Percentiles rank a stretch among this genome's conserved stretches.
These are phyloP conservation scores for Phytopythium helicoides DNA, from an alignment of 352 stramenopile genomes.

Conservation along the genomic window DNA sequence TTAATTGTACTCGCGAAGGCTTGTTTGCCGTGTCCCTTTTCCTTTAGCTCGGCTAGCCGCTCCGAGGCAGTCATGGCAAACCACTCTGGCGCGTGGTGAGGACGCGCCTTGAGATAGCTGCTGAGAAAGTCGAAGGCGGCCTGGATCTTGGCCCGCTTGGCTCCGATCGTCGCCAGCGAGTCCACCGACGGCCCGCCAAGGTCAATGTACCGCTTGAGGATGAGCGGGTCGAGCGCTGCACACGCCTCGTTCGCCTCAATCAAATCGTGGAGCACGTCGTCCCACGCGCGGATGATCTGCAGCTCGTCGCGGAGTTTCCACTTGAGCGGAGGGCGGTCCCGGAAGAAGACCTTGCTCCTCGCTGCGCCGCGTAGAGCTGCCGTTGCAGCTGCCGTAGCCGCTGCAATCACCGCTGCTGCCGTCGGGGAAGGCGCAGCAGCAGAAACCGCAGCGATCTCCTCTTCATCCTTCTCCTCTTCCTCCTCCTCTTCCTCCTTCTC, in stretches of 20 bases:
- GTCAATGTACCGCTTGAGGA: slow-evolving; percentile 34
- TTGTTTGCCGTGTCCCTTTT: slow-evolving; percentile 24
- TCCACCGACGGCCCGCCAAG: slow-evolving; percentile 13
- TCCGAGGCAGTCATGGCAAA: slow-evolving; percentile 32
- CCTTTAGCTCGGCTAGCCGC: slow-evolving; percentile 30
- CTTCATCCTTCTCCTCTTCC: too few relatives aligned
- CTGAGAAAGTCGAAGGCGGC: slow-evolving; percentile 29
- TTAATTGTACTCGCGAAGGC: slow-evolving; percentile 31
- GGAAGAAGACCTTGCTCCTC: slow-evolving; percentile 14
- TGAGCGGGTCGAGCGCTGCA: slow-evolving; percentile 21
- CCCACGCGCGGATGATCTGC: slow-evolving; percentile 25
- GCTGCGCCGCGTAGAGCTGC: slow-evolving; percentile 5
- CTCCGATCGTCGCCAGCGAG: slow-evolving; percentile 28
- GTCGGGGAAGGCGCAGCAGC: too few relatives aligned
- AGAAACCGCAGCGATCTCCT: too few relatives aligned
- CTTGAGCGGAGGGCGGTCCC: slow-evolving; percentile 13
- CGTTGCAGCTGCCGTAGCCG: slow-evolving; percentile 6
- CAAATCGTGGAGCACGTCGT: slow-evolving; percentile 26
- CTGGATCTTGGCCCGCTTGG: slow-evolving; percentile 32
- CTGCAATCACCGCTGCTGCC: too few relatives aligned
- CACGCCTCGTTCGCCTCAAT: slow-evolving; percentile 26
- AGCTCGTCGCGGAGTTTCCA: slow-evolving; percentile 29
- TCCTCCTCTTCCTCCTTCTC: too few relatives aligned
- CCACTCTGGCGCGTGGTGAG: slow-evolving; percentile 32
- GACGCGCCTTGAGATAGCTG: slow-evolving; percentile 23